Conservation (phyloP, 169 alveolate genomes). For the Eimeria sp. region DNA sequence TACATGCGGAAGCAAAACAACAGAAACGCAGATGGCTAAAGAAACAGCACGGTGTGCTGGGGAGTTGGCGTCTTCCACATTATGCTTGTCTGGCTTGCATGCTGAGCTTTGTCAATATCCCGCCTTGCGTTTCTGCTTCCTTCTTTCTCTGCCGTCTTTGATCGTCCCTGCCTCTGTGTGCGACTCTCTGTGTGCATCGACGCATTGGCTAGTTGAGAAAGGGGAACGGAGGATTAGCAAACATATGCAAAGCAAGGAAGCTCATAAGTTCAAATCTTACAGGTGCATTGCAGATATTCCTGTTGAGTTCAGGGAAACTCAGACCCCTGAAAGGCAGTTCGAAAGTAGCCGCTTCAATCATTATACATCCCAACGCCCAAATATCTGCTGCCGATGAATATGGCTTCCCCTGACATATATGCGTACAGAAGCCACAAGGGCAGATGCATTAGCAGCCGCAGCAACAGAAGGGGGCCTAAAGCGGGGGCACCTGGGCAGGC, state of each 20-base stretch:
- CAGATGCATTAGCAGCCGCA: not conserved
- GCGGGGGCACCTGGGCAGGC: not conserved
- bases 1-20: no score
- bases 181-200: not conserved
- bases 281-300: constrained; percentile 83
- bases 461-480: not conserved
- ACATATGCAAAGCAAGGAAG: not conserved
- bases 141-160: no score
- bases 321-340: constrained; percentile 81
- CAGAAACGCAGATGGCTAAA: no score
- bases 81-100: not conserved
- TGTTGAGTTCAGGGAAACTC: constrained; percentile 68
- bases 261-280: not conserved
- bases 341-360: constrained; percentile 89
- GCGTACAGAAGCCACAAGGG: not conserved
- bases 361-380: constrained; percentile 99
- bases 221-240: not conserved
- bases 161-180: no score
- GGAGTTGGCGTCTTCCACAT: not conserved
- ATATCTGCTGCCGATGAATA: constrained; percentile 99
- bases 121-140: no score
- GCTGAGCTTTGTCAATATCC: no score
- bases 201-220: not conserved
- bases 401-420: constrained; percentile 93
- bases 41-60: not conserved